Conservation (phyloP, 768 basidiomycete species). For the Collybia mongolica region DNA sequence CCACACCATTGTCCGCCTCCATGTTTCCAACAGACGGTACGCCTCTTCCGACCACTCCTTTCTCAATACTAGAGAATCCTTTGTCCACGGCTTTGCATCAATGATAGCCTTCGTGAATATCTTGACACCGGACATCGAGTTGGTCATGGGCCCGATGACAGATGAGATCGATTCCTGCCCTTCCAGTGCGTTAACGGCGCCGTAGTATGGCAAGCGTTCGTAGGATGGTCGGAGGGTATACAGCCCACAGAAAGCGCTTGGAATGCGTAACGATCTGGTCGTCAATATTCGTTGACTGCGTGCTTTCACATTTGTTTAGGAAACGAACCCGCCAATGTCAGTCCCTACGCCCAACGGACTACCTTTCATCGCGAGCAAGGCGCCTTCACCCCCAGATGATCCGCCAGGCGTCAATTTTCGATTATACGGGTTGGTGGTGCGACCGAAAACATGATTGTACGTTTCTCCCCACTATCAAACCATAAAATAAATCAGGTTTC, state of each 20-base stretch:
- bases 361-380: slow-evolving; percentile 58
- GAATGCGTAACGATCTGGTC: slow-evolving; percentile 53
- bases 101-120: slow-evolving; percentile 53
- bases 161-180: slow-evolving; percentile 60
- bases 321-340: slow-evolving; percentile 55
- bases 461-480: slow-evolving; percentile 51
- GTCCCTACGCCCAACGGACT: slow-evolving; percentile 62
- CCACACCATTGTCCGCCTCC: slow-evolving; percentile 46
- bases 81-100: slow-evolving; percentile 50
- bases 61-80: slow-evolving; percentile 48
- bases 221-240: slow-evolving; percentile 61
- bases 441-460: slow-evolving; percentile 60
- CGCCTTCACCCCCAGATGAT: slow-evolving; percentile 68
- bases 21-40: slow-evolving; percentile 44
- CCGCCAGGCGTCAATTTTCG: slow-evolving; percentile 57
- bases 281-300: background rate
- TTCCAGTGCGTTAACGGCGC: slow-evolving; percentile 45
- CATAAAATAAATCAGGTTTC: slow-evolving; percentile 5
- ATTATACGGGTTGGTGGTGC: slow-evolving; percentile 63
- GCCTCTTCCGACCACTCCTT: slow-evolving; percentile 46
- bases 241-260: slow-evolving; percentile 53
- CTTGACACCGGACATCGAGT: slow-evolving; percentile 48
- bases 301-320: background rate
- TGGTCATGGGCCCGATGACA: slow-evolving; percentile 57
- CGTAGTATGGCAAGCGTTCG: slow-evolving; percentile 53